A percentile compares a stretch with the other conserved stretches of the same genome.
These are phyloP conservation scores for Marasmius fiardii DNA, from an alignment of 1,284 basidiomycete genomes.

Conservation along the genomic window DNA sequence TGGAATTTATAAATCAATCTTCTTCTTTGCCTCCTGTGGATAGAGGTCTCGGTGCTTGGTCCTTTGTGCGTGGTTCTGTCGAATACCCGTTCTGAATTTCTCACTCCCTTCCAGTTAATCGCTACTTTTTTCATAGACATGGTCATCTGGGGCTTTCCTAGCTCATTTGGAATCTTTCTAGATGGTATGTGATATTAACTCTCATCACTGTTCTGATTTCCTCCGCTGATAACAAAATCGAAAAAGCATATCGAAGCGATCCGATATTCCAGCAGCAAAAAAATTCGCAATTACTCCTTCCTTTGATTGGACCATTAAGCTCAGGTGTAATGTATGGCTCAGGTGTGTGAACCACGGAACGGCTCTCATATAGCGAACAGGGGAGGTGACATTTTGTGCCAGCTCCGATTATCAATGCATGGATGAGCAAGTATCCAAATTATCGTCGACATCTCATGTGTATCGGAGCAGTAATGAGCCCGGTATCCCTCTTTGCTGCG, in stretches of 20 bases:
- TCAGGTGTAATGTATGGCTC: conserved; percentile 33
- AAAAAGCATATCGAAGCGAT: conserved; percentile 28
- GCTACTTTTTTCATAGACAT: conserved; percentile 34
- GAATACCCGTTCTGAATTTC: not conserved
- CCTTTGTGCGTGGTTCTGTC: conserved; percentile 21
- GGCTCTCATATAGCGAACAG: not conserved
- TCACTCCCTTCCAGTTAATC: conserved; percentile 21
- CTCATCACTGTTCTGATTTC: not conserved
- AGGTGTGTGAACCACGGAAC: conserved; percentile 18
- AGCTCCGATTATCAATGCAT: conserved; percentile 24
- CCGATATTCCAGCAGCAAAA: conserved; percentile 21
- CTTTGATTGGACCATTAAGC: conserved; percentile 29
- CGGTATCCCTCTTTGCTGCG: conserved; percentile 28
- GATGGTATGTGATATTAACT: conserved; percentile 10
- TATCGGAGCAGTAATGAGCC: conserved; percentile 27
- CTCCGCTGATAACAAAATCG: not conserved
- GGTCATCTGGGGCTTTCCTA: conserved; percentile 37
- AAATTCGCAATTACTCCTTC: conserved; percentile 26
- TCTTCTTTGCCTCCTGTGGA: conserved; percentile 28
- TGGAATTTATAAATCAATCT: conserved; percentile 11
- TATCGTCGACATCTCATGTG: conserved; percentile 26
- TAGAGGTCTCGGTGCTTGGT: conserved; percentile 29
- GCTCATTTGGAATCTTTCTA: conserved; percentile 31
- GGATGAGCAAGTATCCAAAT: conserved; percentile 28
- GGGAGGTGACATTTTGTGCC: not conserved